phyloP scores from a whole-genome alignment of 164 flowering plant species.

The Umbellularia californica region DNA sequence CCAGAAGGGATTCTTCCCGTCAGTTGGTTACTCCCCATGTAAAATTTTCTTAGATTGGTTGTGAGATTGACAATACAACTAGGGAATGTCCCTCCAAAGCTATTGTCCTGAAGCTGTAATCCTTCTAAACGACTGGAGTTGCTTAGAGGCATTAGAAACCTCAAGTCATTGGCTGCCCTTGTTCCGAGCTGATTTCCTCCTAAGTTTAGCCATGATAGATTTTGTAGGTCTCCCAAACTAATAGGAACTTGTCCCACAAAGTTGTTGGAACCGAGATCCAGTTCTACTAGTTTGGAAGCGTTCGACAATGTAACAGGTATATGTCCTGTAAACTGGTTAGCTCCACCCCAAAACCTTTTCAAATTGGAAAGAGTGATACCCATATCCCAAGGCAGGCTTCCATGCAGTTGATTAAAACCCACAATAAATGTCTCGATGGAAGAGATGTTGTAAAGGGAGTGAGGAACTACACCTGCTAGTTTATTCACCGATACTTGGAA shows the following conservation, averaged over 20 bases:
- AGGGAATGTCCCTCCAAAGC: not conserved
- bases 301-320: not conserved
- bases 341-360: not conserved
- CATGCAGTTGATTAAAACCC: constrained; percentile 9
- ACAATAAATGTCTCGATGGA: constrained; percentile 1
- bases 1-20: not conserved
- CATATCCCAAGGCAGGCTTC: not conserved
- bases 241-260: not conserved
- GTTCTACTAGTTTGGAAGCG: not conserved
- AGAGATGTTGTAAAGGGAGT: too few relatives aligned
- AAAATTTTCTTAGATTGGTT: not conserved
- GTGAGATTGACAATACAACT: not conserved
- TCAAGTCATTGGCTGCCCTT: not conserved
- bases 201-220: not conserved
- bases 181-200: not conserved
- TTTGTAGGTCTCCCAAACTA: not conserved
- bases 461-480: too few relatives aligned
- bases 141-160: not conserved
- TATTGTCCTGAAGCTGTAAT: not conserved
- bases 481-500: too few relatives aligned
- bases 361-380: not conserved
- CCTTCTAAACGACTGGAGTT: not conserved
- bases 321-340: not conserved
- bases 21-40: not conserved
- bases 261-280: not conserved